Conservation (phyloP, 805 yeast genomes). For the Danielozyma ontarioensis region DNA sequence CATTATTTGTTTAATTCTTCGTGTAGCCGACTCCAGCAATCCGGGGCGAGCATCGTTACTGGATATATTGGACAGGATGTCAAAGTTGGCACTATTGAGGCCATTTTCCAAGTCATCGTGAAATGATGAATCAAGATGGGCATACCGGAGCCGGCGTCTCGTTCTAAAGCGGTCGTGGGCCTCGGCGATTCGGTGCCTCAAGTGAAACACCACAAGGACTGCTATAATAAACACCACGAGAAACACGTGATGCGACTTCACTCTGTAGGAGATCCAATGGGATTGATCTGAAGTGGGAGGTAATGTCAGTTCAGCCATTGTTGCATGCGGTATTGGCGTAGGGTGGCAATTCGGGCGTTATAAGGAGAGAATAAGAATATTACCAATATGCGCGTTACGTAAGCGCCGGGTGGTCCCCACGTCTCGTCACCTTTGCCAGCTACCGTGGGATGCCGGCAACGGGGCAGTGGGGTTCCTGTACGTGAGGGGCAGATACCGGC, state of each 20-base stretch:
- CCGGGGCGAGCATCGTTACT: constrained; percentile 58
- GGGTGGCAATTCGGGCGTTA: not conserved
- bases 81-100: constrained; percentile 53
- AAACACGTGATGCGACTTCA: constrained; percentile 12
- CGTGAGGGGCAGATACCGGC: too few relatives aligned
- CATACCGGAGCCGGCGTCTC: constrained; percentile 15
- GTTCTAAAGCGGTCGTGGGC: constrained; percentile 24
- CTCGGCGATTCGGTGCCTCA: constrained; percentile 24
- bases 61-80: constrained; percentile 38
- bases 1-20: constrained; percentile 52
- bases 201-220: constrained; percentile 23
- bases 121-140: constrained; percentile 17
- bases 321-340: not conserved
- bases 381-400: constrained; percentile 1
- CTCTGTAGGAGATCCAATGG: constrained; percentile 1
- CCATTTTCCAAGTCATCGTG: constrained; percentile 50
- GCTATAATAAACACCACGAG: constrained; percentile 11
- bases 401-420: too few relatives aligned
- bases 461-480: too few relatives aligned
- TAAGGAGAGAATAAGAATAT: constrained; percentile 1
- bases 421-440: constrained; percentile 1
- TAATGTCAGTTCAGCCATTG: constrained; percentile 8
- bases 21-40: constrained; percentile 50
- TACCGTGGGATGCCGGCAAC: constrained; percentile 2
- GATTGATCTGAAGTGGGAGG: too few relatives aligned